Evolutionary conservation across 2,329 filamentous ascomycete species (phyloP).

Genomic region (Talaromyces sp.): DNA sequence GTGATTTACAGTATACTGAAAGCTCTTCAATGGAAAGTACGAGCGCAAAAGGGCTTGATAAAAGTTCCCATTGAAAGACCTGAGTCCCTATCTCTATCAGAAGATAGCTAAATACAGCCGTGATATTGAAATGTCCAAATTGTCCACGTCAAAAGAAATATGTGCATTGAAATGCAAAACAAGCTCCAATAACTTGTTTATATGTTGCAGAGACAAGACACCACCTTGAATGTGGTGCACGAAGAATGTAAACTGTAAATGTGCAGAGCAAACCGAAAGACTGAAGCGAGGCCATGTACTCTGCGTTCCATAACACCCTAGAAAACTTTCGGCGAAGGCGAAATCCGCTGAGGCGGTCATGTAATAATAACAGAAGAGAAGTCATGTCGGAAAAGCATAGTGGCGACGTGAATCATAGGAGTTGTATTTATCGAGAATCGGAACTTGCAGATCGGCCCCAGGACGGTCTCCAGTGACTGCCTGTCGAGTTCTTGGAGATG

Average conservation of each 20-base stretch:
- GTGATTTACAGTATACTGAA: slow-evolving; percentile 12
- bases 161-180: slow-evolving; percentile 5
- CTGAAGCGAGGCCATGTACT: neutral
- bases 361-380: neutral
- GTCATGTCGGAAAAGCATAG: neutral
- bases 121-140: neutral
- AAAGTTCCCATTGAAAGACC: slow-evolving; percentile 11
- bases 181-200: neutral
- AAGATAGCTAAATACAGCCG: slow-evolving; percentile 9
- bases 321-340: neutral
- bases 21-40: slow-evolving; percentile 11
- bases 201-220: neutral
- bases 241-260: neutral
- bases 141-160: slow-evolving; percentile 1
- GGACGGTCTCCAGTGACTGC: slow-evolving; percentile 13
- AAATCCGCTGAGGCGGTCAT: neutral
- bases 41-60: slow-evolving; percentile 5
- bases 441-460: slow-evolving; percentile 13
- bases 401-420: slow-evolving; percentile 13
- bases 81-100: neutral
- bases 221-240: neutral
- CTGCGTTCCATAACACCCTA: neutral
- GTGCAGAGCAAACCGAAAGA: neutral
- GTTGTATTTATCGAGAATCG: slow-evolving; percentile 12
- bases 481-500: slow-evolving; percentile 34